Evolutionary conservation across 805 yeast species (phyloP), one percentile per base, ranked within the genome.

Genomic region (Nadsonia fulvescens): DNA sequence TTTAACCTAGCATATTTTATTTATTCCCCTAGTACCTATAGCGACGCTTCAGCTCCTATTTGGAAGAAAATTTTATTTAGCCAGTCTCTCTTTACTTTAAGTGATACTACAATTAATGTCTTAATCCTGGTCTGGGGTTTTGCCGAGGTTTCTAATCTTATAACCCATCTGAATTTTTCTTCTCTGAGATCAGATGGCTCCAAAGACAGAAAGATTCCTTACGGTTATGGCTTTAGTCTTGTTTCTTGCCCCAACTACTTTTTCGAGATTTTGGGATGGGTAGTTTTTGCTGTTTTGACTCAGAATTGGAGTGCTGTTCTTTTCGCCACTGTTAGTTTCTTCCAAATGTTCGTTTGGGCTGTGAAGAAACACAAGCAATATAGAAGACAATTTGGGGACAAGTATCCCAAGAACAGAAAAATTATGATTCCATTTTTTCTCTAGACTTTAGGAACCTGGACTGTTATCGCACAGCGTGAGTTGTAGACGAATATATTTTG

Each of bases 181-280:
- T 35, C 46, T 15, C 53, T 77, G 36, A 61, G 89, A 40, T 42
- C 61, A 4, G 60, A 54, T 21, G 68, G 66, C 22, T 54, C 66
- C 26, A 68, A 61, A 31, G 70, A 62, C 32, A 73, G 73, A 37
- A 63, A 56, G 25, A 72, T 76, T 39, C 91, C 96, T 12, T 59
- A 61, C 34, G 94, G 93, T 11, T 91, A 78, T 39, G 76, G 86
- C 6, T 89, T 89, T 46, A 61, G 66, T 33, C 51, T 59, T 31
- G 77, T 83, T 18, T 70, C 89, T n/a, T 76, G 81, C 49, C 98
- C 98, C 37, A 89, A 89, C 56, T 89, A 89, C 51, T 74, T 81
- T 38, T 86, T 82, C 48, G 98, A 89, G 58, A 54, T 66, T 22
- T 51, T 74, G 38, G 58, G 71, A 2, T 89, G 94, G 93, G 44